Base-by-base conservation (phyloP, 257 asterid genomes). In the Ocimum tenuiflorum region DNA sequence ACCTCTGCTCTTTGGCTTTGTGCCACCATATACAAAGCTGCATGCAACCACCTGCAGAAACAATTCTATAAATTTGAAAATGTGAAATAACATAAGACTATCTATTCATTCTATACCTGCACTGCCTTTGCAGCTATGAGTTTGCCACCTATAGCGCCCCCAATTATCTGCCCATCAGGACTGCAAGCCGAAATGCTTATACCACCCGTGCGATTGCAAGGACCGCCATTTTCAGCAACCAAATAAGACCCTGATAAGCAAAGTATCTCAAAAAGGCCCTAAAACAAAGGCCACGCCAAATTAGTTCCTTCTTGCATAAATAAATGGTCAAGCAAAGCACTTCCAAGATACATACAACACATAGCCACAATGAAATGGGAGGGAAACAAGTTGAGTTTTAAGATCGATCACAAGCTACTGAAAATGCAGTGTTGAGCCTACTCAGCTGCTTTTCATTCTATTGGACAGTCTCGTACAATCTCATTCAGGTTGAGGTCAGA, bases 131-230 rank as follows among this genome's bases (percentile, higher is more conserved):
- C 83, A 2, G 96, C 94, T 42, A 73, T 57, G 66, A 88, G 96
- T 60, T 63, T 82, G 67, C 96, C 94, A 4, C 96, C 91, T 35
- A 86, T 72, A 11, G 95, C 95, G 35, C 95, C 95, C 20, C 95
- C 91, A 3, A 82, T 56, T 17, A 87, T 78, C 35, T 82, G 91
- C n/a, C 95, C 91, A 51, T 85, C 89, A 2, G 91, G 88, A 50
- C 86, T 81, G 70, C 89, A 74, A 63, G 85, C 80, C 1, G 91
- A 87, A 72, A 87, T 79, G 74, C 91, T 87, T 69, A 87, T 68
- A 33, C 95, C 95, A 45, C 95, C 95, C 10, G 86, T 82, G 35
- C 91, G 84, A 66, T 82, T 77, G 79, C 73, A 79, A 13, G 85
- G 89, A 43, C 86, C 88, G 50, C 89, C 86, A 77, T 59, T 82